Evolutionary conservation across 1,284 basidiomycete species (phyloP), one percentile per base, ranked within the genome.

Genomic region (Apiotrichum gamsii): DNA sequence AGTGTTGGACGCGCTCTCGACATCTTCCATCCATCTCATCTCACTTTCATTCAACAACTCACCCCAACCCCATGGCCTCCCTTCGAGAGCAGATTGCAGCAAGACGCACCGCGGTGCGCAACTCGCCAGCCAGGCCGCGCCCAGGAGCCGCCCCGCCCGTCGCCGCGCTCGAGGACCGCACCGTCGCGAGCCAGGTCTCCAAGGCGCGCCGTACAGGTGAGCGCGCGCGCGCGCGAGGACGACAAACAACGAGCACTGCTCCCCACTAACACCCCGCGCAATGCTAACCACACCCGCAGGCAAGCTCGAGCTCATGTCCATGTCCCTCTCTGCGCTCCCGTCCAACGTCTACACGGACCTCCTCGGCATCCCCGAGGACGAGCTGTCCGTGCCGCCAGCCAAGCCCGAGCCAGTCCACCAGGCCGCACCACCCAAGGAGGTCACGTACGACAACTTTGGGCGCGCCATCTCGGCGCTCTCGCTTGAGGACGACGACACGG

Each of bases 31-130:
- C n/a, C n/a, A n/a, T n/a, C n/a, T n/a, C n/a, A n/a, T n/a, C n/a
- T n/a, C n/a, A n/a, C n/a, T n/a, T n/a, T n/a, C n/a, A n/a, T n/a
- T n/a, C n/a, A n/a, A n/a, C n/a, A n/a, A n/a, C n/a, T n/a, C n/a
- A n/a, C n/a, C n/a, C n/a, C n/a, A n/a, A n/a, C n/a, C n/a, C n/a
- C 45, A 49, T 43, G 46, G 41, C 53, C 28, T 40, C 43, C 1
- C 39, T 67, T 15, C 58, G 64, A 23, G 65, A 69, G 18, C 65
- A 67, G 44, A 65, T 69, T 6, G 64, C 67, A 3, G 61, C 61
- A 3, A 61, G 61, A 30, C 56, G 65, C n/a, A 59, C 60, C 5
- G 65, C 59, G 34, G 54, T 47, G 15, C 49, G 48, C 15, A 54
- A 57, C 30, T 51, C 58, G 21, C 56, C 61, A 18, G 45, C 35